These are phyloP conservation scores for Cladophialophora yegresii DNA, from an alignment of 2,329 filamentous ascomycete genomes.

Conservation along the genomic window DNA sequence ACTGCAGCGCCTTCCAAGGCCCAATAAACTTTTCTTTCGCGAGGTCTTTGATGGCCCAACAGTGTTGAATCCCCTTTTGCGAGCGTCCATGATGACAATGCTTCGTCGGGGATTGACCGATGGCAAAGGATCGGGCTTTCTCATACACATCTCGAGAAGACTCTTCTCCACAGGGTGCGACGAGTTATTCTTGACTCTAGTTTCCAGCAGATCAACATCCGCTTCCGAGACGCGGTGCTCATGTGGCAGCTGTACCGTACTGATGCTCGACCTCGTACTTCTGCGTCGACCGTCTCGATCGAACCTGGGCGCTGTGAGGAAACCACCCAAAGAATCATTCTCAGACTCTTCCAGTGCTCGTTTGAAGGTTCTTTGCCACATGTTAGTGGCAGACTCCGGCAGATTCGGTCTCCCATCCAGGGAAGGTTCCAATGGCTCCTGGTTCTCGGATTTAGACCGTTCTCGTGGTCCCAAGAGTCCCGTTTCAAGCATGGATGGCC, in stretches of 20 bases:
- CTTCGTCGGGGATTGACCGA: slow-evolving; percentile 7
- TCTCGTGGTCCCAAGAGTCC: not conserved
- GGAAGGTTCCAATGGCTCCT: not conserved
- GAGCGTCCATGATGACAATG: slow-evolving; percentile 1
- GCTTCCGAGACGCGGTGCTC: not conserved
- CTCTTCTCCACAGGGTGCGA: not conserved
- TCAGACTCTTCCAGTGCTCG: slow-evolving; percentile 20
- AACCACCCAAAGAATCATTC: slow-evolving; percentile 20
- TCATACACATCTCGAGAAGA: slow-evolving; percentile 15
- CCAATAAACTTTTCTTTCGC: slow-evolving; percentile 27
- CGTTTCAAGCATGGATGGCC: slow-evolving; percentile 4
- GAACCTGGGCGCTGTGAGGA: slow-evolving; percentile 29
- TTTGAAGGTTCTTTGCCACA: slow-evolving; percentile 30
- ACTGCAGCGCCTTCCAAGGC: slow-evolving; percentile 22
- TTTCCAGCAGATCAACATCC: not conserved
- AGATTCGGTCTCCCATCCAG: not conserved
- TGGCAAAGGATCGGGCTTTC: slow-evolving; percentile 13
- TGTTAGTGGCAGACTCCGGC: slow-evolving; percentile 22
- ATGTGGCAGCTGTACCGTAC: slow-evolving; percentile 4
- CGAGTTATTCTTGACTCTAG: not conserved
- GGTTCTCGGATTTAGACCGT: slow-evolving; percentile 1
- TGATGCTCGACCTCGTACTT: slow-evolving; percentile 23
- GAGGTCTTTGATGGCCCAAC: slow-evolving; percentile 8
- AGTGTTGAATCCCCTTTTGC: not conserved
- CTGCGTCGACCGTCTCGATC: slow-evolving; percentile 29